A percentile compares a stretch with the other conserved stretches of the same genome.
phyloP scores from a whole-genome alignment of 2,329 filamentous ascomycete species.

The Hypoxylon sp. region DNA sequence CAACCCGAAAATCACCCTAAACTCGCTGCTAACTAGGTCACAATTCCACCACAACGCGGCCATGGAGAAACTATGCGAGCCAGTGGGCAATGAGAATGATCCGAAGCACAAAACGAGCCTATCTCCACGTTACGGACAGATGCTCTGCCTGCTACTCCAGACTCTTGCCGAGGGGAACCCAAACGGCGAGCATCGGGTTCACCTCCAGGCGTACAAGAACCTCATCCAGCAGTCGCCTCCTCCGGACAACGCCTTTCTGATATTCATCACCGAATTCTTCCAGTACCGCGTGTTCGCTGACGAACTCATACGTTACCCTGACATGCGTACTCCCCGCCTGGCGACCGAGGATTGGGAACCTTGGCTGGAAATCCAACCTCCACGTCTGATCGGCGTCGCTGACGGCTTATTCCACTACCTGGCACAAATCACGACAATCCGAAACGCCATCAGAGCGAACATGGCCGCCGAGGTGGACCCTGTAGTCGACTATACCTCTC shows the following conservation, averaged over 20 bases:
- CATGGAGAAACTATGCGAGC: constrained; percentile 63
- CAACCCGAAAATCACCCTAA: constrained; percentile 60
- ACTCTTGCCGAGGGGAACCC: constrained; percentile 68
- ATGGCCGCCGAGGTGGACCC: constrained; percentile 73
- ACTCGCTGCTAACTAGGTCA: constrained; percentile 64
- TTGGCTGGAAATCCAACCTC: constrained; percentile 58
- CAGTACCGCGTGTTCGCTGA: constrained; percentile 83
- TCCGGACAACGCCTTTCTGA: constrained; percentile 72
- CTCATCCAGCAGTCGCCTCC: constrained; percentile 74
- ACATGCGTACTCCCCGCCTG: constrained; percentile 54
- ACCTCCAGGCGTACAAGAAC: constrained; percentile 80
- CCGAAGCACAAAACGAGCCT: constrained; percentile 61
- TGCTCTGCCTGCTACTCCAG: constrained; percentile 71
- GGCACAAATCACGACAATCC: constrained; percentile 80
- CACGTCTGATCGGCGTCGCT: constrained; percentile 80
- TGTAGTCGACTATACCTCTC: constrained; percentile 77
- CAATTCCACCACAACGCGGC: constrained; percentile 68
- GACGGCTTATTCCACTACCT: constrained; percentile 86
- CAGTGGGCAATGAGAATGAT: constrained; percentile 59
- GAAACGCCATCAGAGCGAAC: constrained; percentile 78
- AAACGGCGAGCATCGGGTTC: constrained; percentile 79
- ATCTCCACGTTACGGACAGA: constrained; percentile 71
- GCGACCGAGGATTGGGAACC: constrained; percentile 61
- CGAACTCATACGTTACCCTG: constrained; percentile 67
- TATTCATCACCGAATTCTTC: constrained; percentile 81